Evolutionary conservation across 768 basidiomycete genomes (phyloP).

Genomic region (Boletus coccyginus): DNA sequence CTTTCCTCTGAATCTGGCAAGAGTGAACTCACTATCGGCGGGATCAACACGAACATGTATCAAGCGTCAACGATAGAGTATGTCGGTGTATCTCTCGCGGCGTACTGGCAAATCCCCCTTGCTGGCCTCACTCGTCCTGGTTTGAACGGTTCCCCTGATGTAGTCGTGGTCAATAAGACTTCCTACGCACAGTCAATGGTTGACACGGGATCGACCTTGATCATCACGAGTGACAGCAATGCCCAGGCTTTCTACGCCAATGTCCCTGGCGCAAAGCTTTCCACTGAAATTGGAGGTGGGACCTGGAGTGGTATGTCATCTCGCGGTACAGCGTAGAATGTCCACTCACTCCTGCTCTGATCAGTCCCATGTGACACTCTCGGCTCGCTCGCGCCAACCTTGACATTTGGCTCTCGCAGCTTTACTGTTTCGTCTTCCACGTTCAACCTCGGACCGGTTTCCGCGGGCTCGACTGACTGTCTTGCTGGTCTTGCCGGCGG

Average conservation of each 20-base stretch:
- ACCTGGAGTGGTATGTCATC: conserved; percentile 34
- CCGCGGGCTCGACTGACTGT: conserved; percentile 32
- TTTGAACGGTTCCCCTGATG: conserved; percentile 14
- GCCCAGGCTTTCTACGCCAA: conserved; percentile 30
- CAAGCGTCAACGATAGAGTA: conserved; percentile 42
- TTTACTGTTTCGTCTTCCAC: conserved; percentile 36
- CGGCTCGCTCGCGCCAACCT: conserved; percentile 26
- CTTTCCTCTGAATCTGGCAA: conserved; percentile 37
- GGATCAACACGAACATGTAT: conserved; percentile 45
- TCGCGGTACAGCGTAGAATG: neutral
- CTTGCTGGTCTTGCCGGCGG: conserved; percentile 36
- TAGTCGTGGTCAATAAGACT: conserved; percentile 25
- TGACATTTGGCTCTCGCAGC: conserved; percentile 38
- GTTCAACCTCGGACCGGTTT: conserved; percentile 43
- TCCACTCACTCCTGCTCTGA: conserved; percentile 1
- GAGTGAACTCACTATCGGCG: conserved; percentile 58
- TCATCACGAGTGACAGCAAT: conserved; percentile 22
- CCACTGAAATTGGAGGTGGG: conserved; percentile 27
- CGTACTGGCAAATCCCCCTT: conserved; percentile 38
- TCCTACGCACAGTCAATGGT: conserved; percentile 30
- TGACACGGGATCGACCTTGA: conserved; percentile 33
- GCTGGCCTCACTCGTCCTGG: conserved; percentile 28
- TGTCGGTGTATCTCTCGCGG: conserved; percentile 27
- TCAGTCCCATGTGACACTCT: conserved; percentile 33
- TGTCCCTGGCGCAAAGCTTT: conserved; percentile 30